A percentile compares a stretch with the other conserved stretches of the same genome.
Conservation (phyloP, 1,284 basidiomycete species). For the Cutaneotrichosporon sp. region DNA sequence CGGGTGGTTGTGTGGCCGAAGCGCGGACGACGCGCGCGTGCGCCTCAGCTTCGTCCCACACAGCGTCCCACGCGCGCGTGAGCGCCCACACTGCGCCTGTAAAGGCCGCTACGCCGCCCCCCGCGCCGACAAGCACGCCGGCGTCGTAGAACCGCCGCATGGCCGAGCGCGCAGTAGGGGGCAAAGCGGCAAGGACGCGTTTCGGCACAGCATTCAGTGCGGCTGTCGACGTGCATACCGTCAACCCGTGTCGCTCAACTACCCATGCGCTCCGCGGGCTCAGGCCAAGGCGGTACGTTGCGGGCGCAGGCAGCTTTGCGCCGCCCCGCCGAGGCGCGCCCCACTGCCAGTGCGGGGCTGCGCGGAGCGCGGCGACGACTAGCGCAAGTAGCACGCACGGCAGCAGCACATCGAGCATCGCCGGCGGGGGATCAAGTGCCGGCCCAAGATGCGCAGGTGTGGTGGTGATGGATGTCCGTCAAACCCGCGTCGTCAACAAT, state of each 20-base stretch:
- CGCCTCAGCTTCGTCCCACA: conserved; percentile 28
- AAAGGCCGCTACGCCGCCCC: conserved; percentile 11
- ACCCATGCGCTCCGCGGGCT: conserved; percentile 17
- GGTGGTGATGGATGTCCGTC: too few species aligned
- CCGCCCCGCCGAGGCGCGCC: neutral
- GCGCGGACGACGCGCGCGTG: conserved; percentile 20
- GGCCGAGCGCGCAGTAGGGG: neutral
- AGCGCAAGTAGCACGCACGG: conserved; percentile 19
- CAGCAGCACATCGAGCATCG: conserved; percentile 26
- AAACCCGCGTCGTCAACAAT: too few species aligned
- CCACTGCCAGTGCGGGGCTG: conserved; percentile 8
- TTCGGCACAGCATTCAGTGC: conserved; percentile 25
- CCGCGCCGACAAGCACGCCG: conserved; percentile 11
- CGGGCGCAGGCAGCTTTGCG: conserved; percentile 3
- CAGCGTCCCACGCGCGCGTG: conserved; percentile 25
- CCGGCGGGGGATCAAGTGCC: neutral
- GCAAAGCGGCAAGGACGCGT: neutral
- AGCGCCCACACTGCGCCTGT: conserved; percentile 26
- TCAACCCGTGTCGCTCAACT: conserved; percentile 17
- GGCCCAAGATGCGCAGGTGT: too few species aligned
- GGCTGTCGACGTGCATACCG: conserved; percentile 22
- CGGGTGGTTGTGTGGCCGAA: neutral
- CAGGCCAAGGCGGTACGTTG: conserved; percentile 16
- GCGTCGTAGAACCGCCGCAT: conserved; percentile 23
- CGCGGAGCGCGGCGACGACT: conserved; percentile 16